Evolutionary conservation across 2,329 filamentous ascomycete genomes (phyloP).

Genomic region (Thelonectria discophora): DNA sequence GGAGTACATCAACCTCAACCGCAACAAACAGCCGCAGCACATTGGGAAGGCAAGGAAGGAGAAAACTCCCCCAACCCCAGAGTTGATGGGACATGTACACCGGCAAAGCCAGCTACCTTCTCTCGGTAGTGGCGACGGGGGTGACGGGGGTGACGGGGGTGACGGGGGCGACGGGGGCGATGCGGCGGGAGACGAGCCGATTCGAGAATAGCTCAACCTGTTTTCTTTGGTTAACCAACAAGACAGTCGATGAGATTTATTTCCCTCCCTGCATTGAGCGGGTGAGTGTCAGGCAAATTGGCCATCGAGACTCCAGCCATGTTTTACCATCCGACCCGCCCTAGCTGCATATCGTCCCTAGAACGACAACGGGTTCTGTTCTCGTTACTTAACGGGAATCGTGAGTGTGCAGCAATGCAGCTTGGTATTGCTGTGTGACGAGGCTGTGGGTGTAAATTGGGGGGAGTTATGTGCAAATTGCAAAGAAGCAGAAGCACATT

Average conservation of each 20-base stretch:
- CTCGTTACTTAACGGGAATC: not conserved
- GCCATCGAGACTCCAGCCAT: not conserved
- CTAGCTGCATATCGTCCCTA: not conserved
- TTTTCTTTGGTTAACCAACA: conserved; percentile 1
- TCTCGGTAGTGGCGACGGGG: not conserved
- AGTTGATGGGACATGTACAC: not conserved
- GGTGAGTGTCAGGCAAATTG: not conserved
- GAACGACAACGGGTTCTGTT: not conserved
- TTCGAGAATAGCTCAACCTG: conserved; percentile 6
- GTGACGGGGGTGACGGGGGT: not conserved
- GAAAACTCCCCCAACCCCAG: not conserved
- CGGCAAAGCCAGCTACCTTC: not conserved
- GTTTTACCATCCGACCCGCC: not conserved
- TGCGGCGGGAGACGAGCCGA: conserved; percentile 1
- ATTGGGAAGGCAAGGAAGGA: conserved; percentile 1
- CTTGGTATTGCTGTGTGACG: not conserved
- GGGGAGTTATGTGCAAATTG: not conserved
- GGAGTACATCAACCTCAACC: conserved; percentile 30
- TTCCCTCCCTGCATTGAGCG: conserved; percentile 4
- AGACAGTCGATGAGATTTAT: conserved; percentile 5
- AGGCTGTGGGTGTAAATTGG: not conserved
- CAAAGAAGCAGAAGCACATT: not conserved
- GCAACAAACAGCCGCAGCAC: conserved; percentile 29
- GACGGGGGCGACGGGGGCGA: not conserved
- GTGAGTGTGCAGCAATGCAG: not conserved